These are phyloP conservation scores for Euphorbia tirucalli DNA, from an alignment of 345 rosid species.

Conservation along the genomic window DNA sequence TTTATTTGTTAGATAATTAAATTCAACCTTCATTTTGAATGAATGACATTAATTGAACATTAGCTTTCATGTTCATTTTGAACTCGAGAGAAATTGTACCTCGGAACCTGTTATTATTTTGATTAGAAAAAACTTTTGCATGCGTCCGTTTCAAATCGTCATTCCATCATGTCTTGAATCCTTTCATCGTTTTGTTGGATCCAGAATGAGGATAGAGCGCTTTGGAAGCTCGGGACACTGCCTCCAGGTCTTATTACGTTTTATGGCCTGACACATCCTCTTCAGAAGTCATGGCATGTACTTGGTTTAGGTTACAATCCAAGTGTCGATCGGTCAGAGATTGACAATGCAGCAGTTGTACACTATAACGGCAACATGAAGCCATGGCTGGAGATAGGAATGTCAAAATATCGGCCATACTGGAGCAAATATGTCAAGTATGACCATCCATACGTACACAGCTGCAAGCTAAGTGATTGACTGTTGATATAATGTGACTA, in stretches of 20 bases:
- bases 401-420: conserved; percentile 84
- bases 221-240: conserved; percentile 99
- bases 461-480: conserved; percentile 74
- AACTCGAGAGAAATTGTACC: too few species aligned
- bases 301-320: conserved; percentile 98
- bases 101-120: too few species aligned
- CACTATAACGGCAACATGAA: conserved; percentile 99
- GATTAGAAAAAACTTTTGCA: background rate
- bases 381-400: conserved; percentile 97
- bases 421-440: conserved; percentile 92
- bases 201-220: conserved; percentile 87
- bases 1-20: too few species aligned
- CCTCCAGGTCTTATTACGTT: conserved; percentile 98
- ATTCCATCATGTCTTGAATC: conserved; percentile 5
- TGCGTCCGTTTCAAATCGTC: background rate
- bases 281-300: conserved; percentile 95
- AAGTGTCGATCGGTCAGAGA: conserved; percentile 69
- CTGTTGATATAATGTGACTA: background rate
- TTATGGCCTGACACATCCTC: conserved; percentile 77
- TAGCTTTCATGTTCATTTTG: too few species aligned
- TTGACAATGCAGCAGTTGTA: conserved; percentile 85
- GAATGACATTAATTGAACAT: too few species aligned
- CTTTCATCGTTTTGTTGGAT: conserved; percentile 8
- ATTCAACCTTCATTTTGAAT: too few species aligned
- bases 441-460: conserved; percentile 80